These are phyloP conservation scores for Dendrobium huoshanense DNA, from an alignment of 106 monocot genomes.

Conservation along the genomic window DNA sequence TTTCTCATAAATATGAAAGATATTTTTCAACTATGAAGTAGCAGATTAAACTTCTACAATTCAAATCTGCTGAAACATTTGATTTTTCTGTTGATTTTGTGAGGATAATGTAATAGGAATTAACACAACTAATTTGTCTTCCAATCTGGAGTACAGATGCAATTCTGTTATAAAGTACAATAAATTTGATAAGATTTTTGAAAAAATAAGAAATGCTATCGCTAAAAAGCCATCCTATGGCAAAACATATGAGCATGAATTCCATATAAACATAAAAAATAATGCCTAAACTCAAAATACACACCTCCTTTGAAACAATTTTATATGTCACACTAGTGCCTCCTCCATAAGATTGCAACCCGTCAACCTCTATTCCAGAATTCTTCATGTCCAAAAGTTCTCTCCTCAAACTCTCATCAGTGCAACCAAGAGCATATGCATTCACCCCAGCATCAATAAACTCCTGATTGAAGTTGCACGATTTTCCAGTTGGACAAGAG, in stretches of 20 bases:
- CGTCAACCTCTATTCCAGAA: slow-evolving; percentile 58
- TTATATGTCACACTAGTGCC: slow-evolving; percentile 61
- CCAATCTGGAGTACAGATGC: too few relatives aligned
- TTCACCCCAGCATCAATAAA: slow-evolving; percentile 85
- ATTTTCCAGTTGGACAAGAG: neutral
- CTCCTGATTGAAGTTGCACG: slow-evolving; percentile 27
- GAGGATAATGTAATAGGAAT: too few relatives aligned
- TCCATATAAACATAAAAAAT: neutral
- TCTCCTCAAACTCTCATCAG: slow-evolving; percentile 80
- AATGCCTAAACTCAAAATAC: neutral
- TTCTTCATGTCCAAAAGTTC: slow-evolving; percentile 68
- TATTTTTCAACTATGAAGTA: too few relatives aligned
- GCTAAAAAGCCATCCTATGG: neutral
- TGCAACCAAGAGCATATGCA: slow-evolving; percentile 91
- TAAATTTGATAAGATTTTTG: too few relatives aligned
- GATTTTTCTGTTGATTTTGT: too few relatives aligned
- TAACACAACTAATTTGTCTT: too few relatives aligned
- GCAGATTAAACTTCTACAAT: too few relatives aligned
- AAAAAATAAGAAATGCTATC: too few relatives aligned
- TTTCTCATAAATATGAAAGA: too few relatives aligned
- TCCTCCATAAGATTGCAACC: slow-evolving; percentile 39
- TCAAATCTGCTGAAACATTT: too few relatives aligned
- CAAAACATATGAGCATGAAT: neutral
- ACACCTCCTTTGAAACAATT: slow-evolving; percentile 68
- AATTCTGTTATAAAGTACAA: too few relatives aligned